Percentiles rank a stretch among this genome's conserved stretches.
Conservation (phyloP, 306 rosid genomes). For the Hylodesmum podocarpum region DNA sequence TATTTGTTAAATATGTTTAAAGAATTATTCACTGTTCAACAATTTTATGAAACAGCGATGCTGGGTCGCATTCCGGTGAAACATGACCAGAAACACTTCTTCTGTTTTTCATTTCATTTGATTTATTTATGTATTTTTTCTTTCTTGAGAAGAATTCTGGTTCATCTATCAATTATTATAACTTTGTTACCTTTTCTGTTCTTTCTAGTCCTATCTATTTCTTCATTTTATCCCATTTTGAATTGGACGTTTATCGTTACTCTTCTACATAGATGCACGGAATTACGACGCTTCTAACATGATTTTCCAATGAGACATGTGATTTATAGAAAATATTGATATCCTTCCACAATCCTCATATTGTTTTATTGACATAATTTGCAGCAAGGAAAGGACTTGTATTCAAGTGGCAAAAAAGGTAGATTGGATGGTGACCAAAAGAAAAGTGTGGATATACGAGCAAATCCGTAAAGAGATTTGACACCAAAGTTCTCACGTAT, state of each 20-base stretch:
- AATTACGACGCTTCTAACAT: constrained; percentile 38
- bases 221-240: too few relatives aligned
- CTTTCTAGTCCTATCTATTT: background rate
- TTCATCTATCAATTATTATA: background rate
- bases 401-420: constrained; percentile 56
- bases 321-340: constrained; percentile 26
- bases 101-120: background rate
- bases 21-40: background rate
- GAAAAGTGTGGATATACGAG: constrained; percentile 51
- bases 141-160: background rate
- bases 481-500: constrained; percentile 29
- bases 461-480: constrained; percentile 72
- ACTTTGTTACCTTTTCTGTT: too few relatives aligned
- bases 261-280: background rate
- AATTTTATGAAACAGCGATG: background rate
- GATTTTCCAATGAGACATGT: constrained; percentile 32
- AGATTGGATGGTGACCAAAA: constrained; percentile 61
- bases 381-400: constrained; percentile 46
- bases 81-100: background rate
- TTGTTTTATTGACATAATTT: constrained; percentile 50
- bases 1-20: background rate
- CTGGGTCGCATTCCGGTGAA: background rate
- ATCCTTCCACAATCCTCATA: constrained; percentile 21
- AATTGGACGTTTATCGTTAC: background rate
- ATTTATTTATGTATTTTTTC: background rate